These are phyloP conservation scores for Arthromyces matolae DNA, from an alignment of 768 basidiomycete genomes.

Conservation along the genomic window DNA sequence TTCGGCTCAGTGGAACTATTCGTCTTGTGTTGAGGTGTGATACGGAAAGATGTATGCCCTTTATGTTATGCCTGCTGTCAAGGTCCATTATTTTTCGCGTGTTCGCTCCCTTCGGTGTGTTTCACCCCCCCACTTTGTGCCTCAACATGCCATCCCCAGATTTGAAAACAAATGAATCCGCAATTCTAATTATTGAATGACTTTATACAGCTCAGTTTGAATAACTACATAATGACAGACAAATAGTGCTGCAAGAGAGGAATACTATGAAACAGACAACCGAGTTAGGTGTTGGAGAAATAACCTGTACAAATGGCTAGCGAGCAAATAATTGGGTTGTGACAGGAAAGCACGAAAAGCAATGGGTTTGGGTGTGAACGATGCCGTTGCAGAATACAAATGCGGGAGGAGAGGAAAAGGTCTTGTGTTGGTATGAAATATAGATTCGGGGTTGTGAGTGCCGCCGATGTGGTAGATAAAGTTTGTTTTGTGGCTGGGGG, in stretches of 20 bases:
- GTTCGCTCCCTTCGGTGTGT: no score
- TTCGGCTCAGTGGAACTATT: not conserved
- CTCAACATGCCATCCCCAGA: no score
- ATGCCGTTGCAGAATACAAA: slow-evolving; percentile 72
- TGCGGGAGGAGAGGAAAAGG: slow-evolving; percentile 57
- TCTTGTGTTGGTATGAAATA: slow-evolving; percentile 32
- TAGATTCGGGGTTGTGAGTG: slow-evolving; percentile 29
- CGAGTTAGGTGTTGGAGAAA: slow-evolving; percentile 47
- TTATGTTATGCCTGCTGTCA: not conserved
- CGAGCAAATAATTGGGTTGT: slow-evolving; percentile 36
- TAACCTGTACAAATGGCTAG: slow-evolving; percentile 60
- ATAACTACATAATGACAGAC: slow-evolving; percentile 73
- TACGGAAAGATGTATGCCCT: not conserved
- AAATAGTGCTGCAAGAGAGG: slow-evolving; percentile 58
- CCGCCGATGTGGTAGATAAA: slow-evolving; percentile 30
- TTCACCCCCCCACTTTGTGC: no score
- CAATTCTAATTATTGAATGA: slow-evolving; percentile 38
- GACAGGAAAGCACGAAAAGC: slow-evolving; percentile 47
- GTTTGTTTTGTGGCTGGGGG: slow-evolving; percentile 19
- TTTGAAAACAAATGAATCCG: slow-evolving; percentile 9
- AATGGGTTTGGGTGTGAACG: slow-evolving; percentile 52
- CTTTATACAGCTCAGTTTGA: slow-evolving; percentile 53
- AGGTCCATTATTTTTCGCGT: not conserved
- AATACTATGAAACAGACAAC: slow-evolving; percentile 69
- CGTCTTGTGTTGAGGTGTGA: not conserved